A percentile compares a stretch with the other conserved stretches of the same genome.
phyloP scores from a whole-genome alignment of 2,329 filamentous ascomycete species.

The Xylaria sp. region DNA sequence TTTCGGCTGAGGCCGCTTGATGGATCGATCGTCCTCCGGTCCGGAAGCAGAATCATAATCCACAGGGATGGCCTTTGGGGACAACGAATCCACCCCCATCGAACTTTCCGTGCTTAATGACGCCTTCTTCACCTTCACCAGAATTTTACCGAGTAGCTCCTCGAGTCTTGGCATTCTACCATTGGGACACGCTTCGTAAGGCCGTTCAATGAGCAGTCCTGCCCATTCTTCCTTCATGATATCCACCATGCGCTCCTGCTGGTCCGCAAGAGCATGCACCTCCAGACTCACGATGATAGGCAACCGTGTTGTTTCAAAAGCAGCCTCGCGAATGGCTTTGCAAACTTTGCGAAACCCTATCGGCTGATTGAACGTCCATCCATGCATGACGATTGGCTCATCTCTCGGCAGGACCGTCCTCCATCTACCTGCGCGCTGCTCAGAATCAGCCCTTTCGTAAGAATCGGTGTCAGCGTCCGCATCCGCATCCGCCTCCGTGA shows the following conservation, averaged over 20 bases:
- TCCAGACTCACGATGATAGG: constrained; percentile 94
- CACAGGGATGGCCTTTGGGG: constrained; percentile 47
- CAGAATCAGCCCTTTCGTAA: constrained; percentile 32
- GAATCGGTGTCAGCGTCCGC: constrained; percentile 31
- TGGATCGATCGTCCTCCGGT: constrained; percentile 57
- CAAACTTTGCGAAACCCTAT: constrained; percentile 90
- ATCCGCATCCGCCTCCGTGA: constrained; percentile 13
- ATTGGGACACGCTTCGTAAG: constrained; percentile 61
- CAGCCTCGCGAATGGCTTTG: constrained; percentile 78
- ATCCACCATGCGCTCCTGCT: constrained; percentile 91
- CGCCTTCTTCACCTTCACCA: constrained; percentile 80
- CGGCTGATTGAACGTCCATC: constrained; percentile 84
- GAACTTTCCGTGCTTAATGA: constrained; percentile 49
- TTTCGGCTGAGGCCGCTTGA: constrained; percentile 56
- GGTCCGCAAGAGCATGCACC: constrained; percentile 82
- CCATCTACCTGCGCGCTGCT: constrained; percentile 41
- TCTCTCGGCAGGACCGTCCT: constrained; percentile 53
- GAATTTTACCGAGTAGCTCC: constrained; percentile 80
- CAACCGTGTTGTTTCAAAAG: constrained; percentile 79
- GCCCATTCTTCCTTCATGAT: constrained; percentile 94
- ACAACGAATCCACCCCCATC: constrained; percentile 50
- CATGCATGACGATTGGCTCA: constrained; percentile 87
- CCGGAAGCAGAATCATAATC: constrained; percentile 52
- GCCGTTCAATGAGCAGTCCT: constrained; percentile 73
- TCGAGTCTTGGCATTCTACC: constrained; percentile 74